Conservation (phyloP, 2,329 filamentous ascomycete species). For the Macrophomina tecta region DNA sequence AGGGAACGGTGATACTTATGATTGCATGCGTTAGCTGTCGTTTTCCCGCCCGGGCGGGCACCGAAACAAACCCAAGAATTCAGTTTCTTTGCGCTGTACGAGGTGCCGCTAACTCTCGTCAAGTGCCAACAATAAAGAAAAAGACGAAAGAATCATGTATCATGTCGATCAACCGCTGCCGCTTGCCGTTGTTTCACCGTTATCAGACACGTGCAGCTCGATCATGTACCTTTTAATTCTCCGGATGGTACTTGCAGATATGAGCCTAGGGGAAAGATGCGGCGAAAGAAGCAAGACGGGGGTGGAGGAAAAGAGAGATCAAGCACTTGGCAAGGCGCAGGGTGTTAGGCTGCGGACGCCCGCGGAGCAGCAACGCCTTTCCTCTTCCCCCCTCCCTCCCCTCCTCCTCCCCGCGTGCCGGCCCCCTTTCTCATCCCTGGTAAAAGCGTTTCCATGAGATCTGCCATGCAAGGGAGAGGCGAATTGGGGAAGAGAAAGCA, state of each 20-base stretch:
- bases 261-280: not conserved
- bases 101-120: too few relatives aligned
- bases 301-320: too few relatives aligned
- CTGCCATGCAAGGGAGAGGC: constrained; percentile 1
- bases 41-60: not conserved
- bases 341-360: not conserved
- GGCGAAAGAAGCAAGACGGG: not conserved
- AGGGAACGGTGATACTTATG: not conserved
- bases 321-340: too few relatives aligned
- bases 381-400: too few relatives aligned
- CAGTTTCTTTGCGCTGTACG: too few relatives aligned
- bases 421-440: not conserved
- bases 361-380: not conserved
- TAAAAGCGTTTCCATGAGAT: not conserved
- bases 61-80: too few relatives aligned
- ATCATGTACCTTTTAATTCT: not conserved
- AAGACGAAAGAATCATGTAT: too few relatives aligned
- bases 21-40: not conserved
- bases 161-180: not conserved
- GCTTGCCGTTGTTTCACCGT: not conserved
- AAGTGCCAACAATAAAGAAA: too few relatives aligned
- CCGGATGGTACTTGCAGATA: not conserved
- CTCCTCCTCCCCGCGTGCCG: not conserved
- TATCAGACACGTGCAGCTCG: not conserved
- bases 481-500: not conserved